Evolutionary conservation across 768 basidiomycete genomes (phyloP), one percentile per base, ranked within the genome.

Genomic region (Suillus alpinus): DNA sequence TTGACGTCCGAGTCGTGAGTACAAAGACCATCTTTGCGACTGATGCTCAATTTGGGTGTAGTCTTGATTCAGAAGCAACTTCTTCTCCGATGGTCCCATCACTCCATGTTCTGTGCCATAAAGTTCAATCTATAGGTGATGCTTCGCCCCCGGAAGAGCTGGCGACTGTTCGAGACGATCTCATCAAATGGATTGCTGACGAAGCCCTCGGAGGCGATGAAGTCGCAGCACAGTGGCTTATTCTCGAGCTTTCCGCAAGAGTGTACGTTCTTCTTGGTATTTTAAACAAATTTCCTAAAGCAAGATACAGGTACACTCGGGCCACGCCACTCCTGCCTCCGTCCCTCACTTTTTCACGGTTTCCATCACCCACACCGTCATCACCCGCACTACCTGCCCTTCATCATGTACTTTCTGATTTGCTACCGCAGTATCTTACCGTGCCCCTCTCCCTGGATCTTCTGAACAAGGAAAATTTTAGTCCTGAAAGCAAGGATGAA

Each of bases 171-270:
- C 78, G 88, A 40, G 68, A 78, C 8, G 81, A 86, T 49, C 76
- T 94, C 18, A 78, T 93, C 41, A 63, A 75, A 0, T 94, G 92
- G 92, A 82, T 94, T 53, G 88, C 91, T 0, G 73, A 80, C 26
- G 85, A 89, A 67, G 84, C 80, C 12, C 77, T 94, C 4, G 88
- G 80, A 0, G 87, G 89, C 4, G 92, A 94, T 67, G 71, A 66
- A 34, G 76, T 83, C 23, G 86, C 86, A 2, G 90, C 91, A 26
- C 87, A 92, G 73, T 92, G 88, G 88, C 77, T 90, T 7, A 76
- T 94, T 5, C 76, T 93, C 31, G 76, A 81, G 46, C 68, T 79
- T 49, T 78, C 88, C 16, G 79, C 86, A 32, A 80, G 81, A 74
- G 83, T 88, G 92, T 93, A 68, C 64, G 89, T 77, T 41, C 37